These are phyloP conservation scores for Albugo candida DNA, from an alignment of 352 stramenopile species.

Conservation along the genomic window DNA sequence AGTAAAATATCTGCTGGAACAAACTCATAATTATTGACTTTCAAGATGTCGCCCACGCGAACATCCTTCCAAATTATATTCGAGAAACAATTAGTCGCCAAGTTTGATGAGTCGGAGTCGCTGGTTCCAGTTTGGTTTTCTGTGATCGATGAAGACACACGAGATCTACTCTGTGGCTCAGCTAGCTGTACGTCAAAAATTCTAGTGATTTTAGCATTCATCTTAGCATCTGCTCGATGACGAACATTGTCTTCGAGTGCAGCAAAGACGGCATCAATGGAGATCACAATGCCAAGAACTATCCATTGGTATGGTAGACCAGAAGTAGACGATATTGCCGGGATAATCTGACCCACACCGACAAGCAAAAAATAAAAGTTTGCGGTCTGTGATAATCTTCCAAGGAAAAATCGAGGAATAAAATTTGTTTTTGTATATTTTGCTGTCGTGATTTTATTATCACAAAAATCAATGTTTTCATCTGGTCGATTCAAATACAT, in stretches of 20 bases:
- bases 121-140: too few species aligned
- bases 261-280: constrained; percentile 66
- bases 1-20: constrained; percentile 69
- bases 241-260: constrained; percentile 69
- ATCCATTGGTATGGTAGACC: constrained; percentile 77
- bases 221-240: constrained; percentile 57
- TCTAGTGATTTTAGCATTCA: constrained; percentile 45
- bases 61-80: constrained; percentile 38
- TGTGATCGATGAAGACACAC: too few species aligned
- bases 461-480: constrained; percentile 47
- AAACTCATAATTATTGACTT: constrained; percentile 71
- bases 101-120: too few species aligned
- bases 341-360: constrained; percentile 67
- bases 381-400: constrained; percentile 56
- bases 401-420: constrained; percentile 68
- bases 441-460: constrained; percentile 67
- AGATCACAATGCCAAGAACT: constrained; percentile 64
- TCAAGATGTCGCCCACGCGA: constrained; percentile 63
- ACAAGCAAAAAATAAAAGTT: constrained; percentile 85
- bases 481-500: constrained; percentile 51
- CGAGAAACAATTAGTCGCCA: constrained; percentile 16
- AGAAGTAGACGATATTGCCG: constrained; percentile 67
- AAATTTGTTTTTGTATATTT: constrained; percentile 82
- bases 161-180: not conserved
- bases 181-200: constrained; percentile 31